Conservation (phyloP, 257 asterid genomes). For the Solanum virginianum region DNA sequence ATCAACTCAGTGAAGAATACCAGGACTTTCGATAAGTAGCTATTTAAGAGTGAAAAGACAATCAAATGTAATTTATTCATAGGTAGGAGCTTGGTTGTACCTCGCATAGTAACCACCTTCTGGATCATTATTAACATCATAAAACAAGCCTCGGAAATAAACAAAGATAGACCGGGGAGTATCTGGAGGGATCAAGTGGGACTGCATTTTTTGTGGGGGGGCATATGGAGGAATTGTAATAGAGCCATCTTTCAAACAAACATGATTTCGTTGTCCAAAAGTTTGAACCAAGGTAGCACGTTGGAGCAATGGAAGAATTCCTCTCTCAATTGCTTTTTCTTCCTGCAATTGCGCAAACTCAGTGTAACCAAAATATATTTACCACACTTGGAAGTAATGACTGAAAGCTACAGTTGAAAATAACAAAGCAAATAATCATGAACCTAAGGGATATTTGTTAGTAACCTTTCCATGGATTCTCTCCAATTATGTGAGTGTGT, state of each 20-base stretch:
- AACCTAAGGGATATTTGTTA: background rate
- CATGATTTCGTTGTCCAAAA: constrained; percentile 84
- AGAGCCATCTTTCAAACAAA: constrained; percentile 71
- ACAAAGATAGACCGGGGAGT: constrained; percentile 89
- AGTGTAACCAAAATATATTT: background rate
- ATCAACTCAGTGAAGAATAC: background rate
- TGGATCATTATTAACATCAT: constrained; percentile 73
- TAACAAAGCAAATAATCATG: background rate
- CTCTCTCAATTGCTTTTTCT: constrained; percentile 89
- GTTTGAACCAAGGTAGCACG: constrained; percentile 90
- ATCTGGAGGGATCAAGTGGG: constrained; percentile 75
- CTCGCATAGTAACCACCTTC: constrained; percentile 94
- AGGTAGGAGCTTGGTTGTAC: constrained; percentile 6
- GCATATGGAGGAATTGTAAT: constrained; percentile 87
- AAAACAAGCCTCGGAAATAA: constrained; percentile 83
- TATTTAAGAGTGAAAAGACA: background rate
- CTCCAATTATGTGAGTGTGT: background rate
- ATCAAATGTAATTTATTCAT: background rate
- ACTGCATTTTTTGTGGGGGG: constrained; percentile 88
- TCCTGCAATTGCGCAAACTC: constrained; percentile 33
- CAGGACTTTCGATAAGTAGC: background rate
- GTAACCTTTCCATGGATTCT: background rate
- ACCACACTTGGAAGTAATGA: background rate
- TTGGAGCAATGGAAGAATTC: constrained; percentile 65
- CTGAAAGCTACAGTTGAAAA: background rate